Percentiles rank a stretch among this genome's conserved stretches.
These are phyloP conservation scores for Abelmoschus esculentus DNA, from an alignment of 345 rosid genomes.

Conservation along the genomic window DNA sequence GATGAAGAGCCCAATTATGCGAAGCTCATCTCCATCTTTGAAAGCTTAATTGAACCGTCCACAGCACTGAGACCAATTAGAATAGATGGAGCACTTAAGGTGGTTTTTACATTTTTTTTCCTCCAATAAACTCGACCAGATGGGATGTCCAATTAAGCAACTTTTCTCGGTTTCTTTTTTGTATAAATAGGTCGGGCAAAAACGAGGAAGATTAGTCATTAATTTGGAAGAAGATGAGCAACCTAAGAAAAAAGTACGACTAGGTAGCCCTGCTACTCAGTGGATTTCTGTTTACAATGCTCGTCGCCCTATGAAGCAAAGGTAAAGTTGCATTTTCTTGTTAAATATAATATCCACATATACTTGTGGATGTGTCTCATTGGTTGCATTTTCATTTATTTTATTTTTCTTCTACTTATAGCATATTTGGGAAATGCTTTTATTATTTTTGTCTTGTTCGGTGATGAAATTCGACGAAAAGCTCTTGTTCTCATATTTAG, in stretches of 20 bases:
- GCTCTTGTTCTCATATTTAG: neutral
- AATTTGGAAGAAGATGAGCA: conserved; percentile 90
- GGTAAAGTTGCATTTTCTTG: conserved; percentile 27
- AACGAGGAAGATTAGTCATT: conserved; percentile 60
- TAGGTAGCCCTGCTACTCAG: conserved; percentile 89
- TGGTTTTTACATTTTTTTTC: conserved; percentile 20
- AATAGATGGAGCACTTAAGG: conserved; percentile 96
- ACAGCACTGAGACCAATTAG: conserved; percentile 64
- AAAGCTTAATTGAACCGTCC: conserved; percentile 62
- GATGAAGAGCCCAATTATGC: conserved; percentile 94
- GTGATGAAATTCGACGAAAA: neutral
- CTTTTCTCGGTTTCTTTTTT: conserved; percentile 11
- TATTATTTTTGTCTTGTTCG: neutral
- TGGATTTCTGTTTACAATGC: conserved; percentile 93
- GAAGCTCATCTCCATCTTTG: conserved; percentile 72
- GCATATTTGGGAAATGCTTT: neutral
- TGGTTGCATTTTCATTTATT: neutral
- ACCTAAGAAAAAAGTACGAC: conserved; percentile 73
- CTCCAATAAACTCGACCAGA: neutral
- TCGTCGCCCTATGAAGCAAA: conserved; percentile 92
- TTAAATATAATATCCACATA: neutral
- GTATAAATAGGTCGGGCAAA: conserved; percentile 60
- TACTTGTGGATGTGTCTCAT: neutral
- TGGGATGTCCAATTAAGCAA: neutral
- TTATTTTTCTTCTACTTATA: neutral